A percentile compares a stretch with the other conserved stretches of the same genome.
phyloP scores from a whole-genome alignment of 2,329 filamentous ascomycete genomes.

The Amauroascus verrucosus region DNA sequence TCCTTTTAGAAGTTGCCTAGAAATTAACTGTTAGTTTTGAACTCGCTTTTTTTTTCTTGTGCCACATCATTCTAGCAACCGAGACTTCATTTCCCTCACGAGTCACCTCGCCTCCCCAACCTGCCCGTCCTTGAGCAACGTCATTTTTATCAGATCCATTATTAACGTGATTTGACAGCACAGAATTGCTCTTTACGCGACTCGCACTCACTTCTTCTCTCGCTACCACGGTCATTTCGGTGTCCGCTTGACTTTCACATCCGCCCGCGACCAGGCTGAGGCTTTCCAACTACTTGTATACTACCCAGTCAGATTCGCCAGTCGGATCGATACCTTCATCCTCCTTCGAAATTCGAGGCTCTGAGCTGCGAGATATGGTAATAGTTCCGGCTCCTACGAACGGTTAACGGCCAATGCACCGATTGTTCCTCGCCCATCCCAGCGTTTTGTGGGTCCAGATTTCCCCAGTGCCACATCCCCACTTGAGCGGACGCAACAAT shows the following conservation, averaged over 20 bases:
- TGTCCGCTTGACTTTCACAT: background rate
- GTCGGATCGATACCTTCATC: background rate
- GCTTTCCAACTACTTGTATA: background rate
- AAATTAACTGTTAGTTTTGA: background rate
- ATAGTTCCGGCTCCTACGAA: background rate
- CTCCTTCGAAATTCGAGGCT: background rate
- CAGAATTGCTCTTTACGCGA: background rate
- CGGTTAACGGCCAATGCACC: conserved; percentile 3
- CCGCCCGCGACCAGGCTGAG: conserved; percentile 3
- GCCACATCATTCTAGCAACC: background rate
- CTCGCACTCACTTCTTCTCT: background rate
- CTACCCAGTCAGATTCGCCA: background rate
- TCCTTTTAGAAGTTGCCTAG: background rate
- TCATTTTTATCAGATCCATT: background rate
- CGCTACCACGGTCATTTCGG: background rate
- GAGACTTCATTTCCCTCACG: background rate
- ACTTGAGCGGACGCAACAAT: conserved; percentile 7
- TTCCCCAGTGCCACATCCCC: conserved; percentile 8
- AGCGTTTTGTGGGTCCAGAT: conserved; percentile 7
- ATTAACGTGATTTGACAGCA: background rate
- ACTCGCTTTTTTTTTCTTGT: background rate
- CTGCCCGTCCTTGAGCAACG: background rate
- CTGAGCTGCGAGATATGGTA: background rate
- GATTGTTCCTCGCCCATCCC: background rate
- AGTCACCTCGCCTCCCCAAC: background rate